A percentile compares a stretch with the other conserved stretches of the same genome.
Evolutionary conservation across 2,329 filamentous ascomycete species (phyloP).

Genomic region (Aspergillus sp.): DNA sequence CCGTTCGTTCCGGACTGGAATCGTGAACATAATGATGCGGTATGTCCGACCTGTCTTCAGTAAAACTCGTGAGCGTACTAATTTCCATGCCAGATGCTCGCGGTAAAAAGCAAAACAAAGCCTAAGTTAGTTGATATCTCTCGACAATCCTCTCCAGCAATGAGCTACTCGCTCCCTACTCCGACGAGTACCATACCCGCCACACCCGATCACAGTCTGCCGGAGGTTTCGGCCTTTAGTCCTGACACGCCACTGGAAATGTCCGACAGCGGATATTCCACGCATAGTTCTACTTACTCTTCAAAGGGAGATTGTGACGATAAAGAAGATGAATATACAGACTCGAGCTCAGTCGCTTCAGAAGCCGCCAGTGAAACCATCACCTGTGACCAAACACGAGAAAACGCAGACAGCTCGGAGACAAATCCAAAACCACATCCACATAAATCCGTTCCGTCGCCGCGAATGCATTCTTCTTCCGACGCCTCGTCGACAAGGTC

Average conservation of each 20-base stretch:
- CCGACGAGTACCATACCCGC: constrained; percentile 30
- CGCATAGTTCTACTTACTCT: constrained; percentile 29
- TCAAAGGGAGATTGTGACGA: constrained; percentile 23
- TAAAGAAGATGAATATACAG: constrained; percentile 29
- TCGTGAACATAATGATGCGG: constrained; percentile 14
- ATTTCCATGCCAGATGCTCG: constrained; percentile 28
- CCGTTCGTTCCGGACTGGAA: constrained; percentile 27
- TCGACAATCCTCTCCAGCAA: constrained; percentile 34
- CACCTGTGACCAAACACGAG: constrained; percentile 22
- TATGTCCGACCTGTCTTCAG: constrained; percentile 7
- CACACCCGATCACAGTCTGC: constrained; percentile 35
- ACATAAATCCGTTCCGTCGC: constrained; percentile 17
- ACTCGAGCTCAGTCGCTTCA: constrained; percentile 28
- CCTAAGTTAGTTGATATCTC: constrained; percentile 41
- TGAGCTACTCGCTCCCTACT: constrained; percentile 25
- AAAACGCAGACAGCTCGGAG: constrained; percentile 18
- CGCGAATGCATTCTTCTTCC: constrained; percentile 17
- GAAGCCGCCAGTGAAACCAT: constrained; percentile 28
- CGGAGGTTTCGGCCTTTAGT: constrained; percentile 41
- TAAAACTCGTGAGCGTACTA: constrained; percentile 21
- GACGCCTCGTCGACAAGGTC: constrained; percentile 22
- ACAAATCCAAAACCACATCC: constrained; percentile 22
- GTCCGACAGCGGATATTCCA: constrained; percentile 37
- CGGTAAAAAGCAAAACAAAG: constrained; percentile 37
- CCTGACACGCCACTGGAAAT: constrained; percentile 39